Percentiles rank a stretch among this genome's conserved stretches.
phyloP scores from a whole-genome alignment of 805 yeast genomes.

The Kodamaea fukazawae region DNA sequence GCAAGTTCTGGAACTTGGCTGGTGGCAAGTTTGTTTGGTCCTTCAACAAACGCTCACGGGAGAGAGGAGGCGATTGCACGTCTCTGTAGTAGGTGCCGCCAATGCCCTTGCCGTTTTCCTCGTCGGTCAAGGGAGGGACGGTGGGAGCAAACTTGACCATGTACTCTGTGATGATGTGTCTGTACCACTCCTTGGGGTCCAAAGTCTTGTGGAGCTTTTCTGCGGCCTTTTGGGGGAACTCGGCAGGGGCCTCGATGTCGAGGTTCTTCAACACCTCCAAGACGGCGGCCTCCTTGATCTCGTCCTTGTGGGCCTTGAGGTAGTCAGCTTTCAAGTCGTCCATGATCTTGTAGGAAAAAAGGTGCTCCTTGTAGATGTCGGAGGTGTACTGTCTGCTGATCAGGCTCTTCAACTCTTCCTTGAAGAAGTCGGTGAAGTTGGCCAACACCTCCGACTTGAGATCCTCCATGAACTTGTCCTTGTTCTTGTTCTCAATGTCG shows the following conservation, averaged over 20 bases:
- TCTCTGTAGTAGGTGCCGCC: conserved; percentile 12
- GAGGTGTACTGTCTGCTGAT: conserved; percentile 13
- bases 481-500: conserved; percentile 8
- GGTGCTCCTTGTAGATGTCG: conserved; percentile 12
- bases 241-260: conserved; percentile 8
- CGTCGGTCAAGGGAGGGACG: conserved; percentile 9
- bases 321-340: conserved; percentile 15
- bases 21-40: conserved; percentile 15
- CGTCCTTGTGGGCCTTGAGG: conserved; percentile 8
- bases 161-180: conserved; percentile 13
- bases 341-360: conserved; percentile 13
- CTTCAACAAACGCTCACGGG: conserved; percentile 12
- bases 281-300: conserved; percentile 13
- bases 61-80: conserved; percentile 13
- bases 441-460: conserved; percentile 9
- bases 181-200: conserved; percentile 11
- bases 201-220: conserved; percentile 9
- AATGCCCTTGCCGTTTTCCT: conserved; percentile 17
- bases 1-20: conserved; percentile 20
- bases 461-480: conserved; percentile 10
- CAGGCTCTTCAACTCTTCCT: conserved; percentile 9
- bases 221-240: conserved; percentile 9
- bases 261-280: conserved; percentile 14
- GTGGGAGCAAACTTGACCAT: conserved; percentile 15
- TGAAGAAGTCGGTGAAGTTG: conserved; percentile 12